Evolutionary conservation across 164 flowering plant species (phyloP).

Genomic region (Liquidambar formosana): DNA sequence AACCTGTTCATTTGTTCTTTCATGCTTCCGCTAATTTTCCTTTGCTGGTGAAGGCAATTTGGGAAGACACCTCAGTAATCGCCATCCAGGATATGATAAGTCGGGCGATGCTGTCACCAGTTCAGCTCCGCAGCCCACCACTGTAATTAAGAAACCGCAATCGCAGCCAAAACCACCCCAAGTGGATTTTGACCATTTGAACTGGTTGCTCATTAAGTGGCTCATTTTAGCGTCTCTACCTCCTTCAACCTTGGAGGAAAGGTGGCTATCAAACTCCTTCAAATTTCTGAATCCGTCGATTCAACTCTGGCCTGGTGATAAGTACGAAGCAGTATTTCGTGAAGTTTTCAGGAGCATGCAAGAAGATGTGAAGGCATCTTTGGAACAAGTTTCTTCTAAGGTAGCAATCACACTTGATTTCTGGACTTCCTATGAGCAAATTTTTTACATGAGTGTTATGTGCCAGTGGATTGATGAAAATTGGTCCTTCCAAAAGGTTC

Average conservation of each 20-base stretch:
- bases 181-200: constrained; percentile 81
- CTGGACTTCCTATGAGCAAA: constrained; percentile 87
- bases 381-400: constrained; percentile 72
- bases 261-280: constrained; percentile 68
- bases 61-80: constrained; percentile 91
- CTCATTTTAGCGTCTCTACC: constrained; percentile 71
- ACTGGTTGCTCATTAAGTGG: constrained; percentile 93
- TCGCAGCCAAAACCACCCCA: constrained; percentile 49
- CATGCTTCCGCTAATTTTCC: constrained; percentile 2
- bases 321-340: constrained; percentile 51
- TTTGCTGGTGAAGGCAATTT: constrained; percentile 67
- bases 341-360: constrained; percentile 85
- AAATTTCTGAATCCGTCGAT: constrained; percentile 71
- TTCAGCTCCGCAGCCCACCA: constrained; percentile 36
- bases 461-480: constrained; percentile 93
- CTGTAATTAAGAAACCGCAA: constrained; percentile 56
- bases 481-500: constrained; percentile 78
- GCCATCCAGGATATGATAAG: constrained; percentile 94
- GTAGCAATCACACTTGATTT: constrained; percentile 75
- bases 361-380: constrained; percentile 54
- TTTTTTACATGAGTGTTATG: constrained; percentile 77
- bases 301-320: constrained; percentile 71
- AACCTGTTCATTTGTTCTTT: background rate
- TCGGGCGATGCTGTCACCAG: constrained; percentile 37
- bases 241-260: constrained; percentile 72